A percentile compares a stretch with the other conserved stretches of the same genome.
These are phyloP conservation scores for Gorgonomyces haynaldii DNA, from an alignment of 192 early-diverging fungal genomes.

Conservation along the genomic window DNA sequence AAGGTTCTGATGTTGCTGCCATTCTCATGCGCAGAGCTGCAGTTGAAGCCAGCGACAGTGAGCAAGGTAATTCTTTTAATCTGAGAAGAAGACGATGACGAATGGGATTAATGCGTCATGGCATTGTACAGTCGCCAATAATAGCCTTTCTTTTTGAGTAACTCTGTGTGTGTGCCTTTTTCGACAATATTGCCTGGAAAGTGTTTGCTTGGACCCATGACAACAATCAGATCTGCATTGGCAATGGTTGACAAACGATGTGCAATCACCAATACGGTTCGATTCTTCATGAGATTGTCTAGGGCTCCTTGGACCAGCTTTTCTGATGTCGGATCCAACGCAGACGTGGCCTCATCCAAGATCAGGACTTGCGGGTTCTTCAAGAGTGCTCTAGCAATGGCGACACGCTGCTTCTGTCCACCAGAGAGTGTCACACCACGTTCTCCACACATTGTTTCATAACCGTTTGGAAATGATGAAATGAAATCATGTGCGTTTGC, in stretches of 20 bases:
- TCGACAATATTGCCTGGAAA: constrained; percentile 35
- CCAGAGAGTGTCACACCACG: constrained; percentile 37
- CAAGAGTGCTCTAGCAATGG: constrained; percentile 48
- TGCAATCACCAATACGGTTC: constrained; percentile 62
- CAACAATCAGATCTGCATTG: constrained; percentile 50
- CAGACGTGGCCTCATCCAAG: constrained; percentile 32
- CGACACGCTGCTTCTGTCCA: constrained; percentile 32
- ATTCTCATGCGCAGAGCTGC: constrained; percentile 40
- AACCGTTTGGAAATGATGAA: constrained; percentile 35
- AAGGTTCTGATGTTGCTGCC: constrained; percentile 22
- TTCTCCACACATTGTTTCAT: constrained; percentile 30
- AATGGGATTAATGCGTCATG: constrained; percentile 4
- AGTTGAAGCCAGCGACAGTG: constrained; percentile 42
- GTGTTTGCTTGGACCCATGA: constrained; percentile 15
- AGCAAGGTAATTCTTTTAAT: constrained; percentile 12
- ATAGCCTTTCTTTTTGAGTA: constrained; percentile 20
- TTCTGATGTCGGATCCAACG: constrained; percentile 54
- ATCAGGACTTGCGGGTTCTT: constrained; percentile 29
- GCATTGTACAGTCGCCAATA: constrained; percentile 25
- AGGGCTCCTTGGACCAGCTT: constrained; percentile 54
- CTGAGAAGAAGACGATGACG: constrained; percentile 5
- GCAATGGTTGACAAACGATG: constrained; percentile 56
- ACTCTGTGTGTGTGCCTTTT: constrained; percentile 48
- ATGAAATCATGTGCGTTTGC: constrained; percentile 78
- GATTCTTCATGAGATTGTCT: constrained; percentile 34